A percentile compares a stretch with the other conserved stretches of the same genome.
Evolutionary conservation across 495 filamentous ascomycete genomes (phyloP).

Genomic region (Penicillium cinerascens): DNA sequence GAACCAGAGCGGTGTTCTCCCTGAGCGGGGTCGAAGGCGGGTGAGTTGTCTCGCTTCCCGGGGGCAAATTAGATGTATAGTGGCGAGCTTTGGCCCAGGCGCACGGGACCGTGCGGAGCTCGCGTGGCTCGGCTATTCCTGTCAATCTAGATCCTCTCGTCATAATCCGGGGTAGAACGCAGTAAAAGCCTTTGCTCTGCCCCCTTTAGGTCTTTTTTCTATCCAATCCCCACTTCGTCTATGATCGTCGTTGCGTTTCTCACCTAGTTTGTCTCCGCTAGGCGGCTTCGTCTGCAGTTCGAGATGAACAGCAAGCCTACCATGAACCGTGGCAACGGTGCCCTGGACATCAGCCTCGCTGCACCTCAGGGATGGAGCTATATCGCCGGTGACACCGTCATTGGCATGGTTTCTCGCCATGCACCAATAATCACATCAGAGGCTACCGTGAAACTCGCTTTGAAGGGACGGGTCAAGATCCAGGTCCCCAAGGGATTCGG

Average conservation of each 20-base stretch:
- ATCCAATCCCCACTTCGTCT: not conserved
- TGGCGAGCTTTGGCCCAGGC: not conserved
- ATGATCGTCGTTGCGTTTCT: not conserved
- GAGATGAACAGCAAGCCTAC: not conserved
- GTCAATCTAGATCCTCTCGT: not conserved
- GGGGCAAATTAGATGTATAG: not conserved
- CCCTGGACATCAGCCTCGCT: conserved; percentile 12
- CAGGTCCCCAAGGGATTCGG: not conserved
- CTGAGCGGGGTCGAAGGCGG: not conserved
- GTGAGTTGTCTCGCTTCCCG: not conserved
- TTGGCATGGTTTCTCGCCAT: conserved; percentile 11
- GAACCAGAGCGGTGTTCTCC: not conserved
- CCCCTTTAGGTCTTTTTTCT: not conserved
- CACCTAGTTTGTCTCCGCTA: not conserved
- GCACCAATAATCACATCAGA: conserved; percentile 10
- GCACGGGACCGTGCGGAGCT: not conserved
- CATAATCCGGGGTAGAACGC: not conserved
- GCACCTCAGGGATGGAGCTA: conserved; percentile 11
- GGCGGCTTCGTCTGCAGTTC: not conserved
- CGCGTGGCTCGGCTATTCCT: not conserved
- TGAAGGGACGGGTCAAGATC: not conserved
- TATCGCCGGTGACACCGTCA: conserved; percentile 15
- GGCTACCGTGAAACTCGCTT: conserved; percentile 4
- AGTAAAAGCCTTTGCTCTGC: not conserved
- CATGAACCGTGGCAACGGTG: not conserved